Base-by-base conservation (phyloP, 2,329 filamentous ascomycete species). In the Bipolaris cookei region DNA sequence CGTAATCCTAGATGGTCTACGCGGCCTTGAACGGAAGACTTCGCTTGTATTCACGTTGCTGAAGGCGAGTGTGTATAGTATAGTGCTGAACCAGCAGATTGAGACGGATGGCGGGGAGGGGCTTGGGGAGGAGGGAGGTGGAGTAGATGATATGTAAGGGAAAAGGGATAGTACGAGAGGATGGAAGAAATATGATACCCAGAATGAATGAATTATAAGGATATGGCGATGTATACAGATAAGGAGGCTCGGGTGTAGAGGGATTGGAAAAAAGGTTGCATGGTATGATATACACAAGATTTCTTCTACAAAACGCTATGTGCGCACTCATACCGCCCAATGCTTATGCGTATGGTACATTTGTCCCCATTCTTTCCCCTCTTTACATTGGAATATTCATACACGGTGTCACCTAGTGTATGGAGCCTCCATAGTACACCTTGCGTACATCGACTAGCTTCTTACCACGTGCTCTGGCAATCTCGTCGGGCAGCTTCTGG, bases 11-110 rank as follows among this genome's bases (percentile, higher is more conserved):
- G 92, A 99, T 76, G 89, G 91, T 7, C 82, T 99, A 67, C 84
- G 95, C 51, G 88, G 93, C 41, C 82, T 99, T 52, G 95, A 99
- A 82, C 84, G 95, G 68, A 97, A 98, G 82, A 97, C 94, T 41
- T 92, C 92, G 66, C 82, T 97, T 52, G 94, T 97, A 20, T 98
- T 96, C 78, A 99, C 95, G 61, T 79, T 98, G 74, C 84, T 99
- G 74, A 99, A 99, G 82, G 94, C 95, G 16, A 98, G 94, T 77
- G 95, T 99, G 63, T 99, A 99, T 80, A 96, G 91, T 74, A 99
- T 99, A 80, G 93, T 99, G 60, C 78, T 99, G 81, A 94, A 99
- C 84, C 94, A 98, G 84, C 91, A 98, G 84, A 74, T 76, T 61
- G 54, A 56, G 35, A 58, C 63, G 48, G 68, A 74, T 44, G 72